Conservation (phyloP, 352 stramenopile species). For the Globisporangium yorkense region DNA sequence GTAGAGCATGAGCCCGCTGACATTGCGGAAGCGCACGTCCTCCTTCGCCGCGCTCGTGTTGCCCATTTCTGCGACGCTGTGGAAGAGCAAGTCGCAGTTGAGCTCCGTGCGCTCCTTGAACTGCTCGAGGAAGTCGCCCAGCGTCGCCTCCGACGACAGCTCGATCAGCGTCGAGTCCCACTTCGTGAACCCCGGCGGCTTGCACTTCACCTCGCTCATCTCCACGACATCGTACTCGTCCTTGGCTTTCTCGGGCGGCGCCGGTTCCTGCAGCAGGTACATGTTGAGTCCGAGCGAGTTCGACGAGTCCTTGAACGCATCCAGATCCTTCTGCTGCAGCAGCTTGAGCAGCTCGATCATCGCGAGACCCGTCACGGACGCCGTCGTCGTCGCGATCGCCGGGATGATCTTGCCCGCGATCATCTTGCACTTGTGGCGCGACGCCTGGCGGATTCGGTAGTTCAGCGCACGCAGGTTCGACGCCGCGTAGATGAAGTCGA, state of each 20-base stretch:
- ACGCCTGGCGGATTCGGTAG: slow-evolving; percentile 80
- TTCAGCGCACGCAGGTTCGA: slow-evolving; percentile 95
- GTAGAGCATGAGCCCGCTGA: slow-evolving; percentile 84
- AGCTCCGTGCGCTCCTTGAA: slow-evolving; percentile 72
- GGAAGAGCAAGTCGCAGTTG: slow-evolving; percentile 81
- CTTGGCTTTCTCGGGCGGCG: slow-evolving; percentile 77
- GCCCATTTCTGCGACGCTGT: slow-evolving; percentile 67
- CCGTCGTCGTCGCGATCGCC: slow-evolving; percentile 99
- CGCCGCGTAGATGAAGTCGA: slow-evolving; percentile 97
- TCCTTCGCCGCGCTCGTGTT: slow-evolving; percentile 47
- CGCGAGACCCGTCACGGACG: slow-evolving; percentile 97
- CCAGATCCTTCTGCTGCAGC: slow-evolving; percentile 84
- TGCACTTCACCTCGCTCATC: slow-evolving; percentile 86
- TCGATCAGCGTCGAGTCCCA: slow-evolving; percentile 87
- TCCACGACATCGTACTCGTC: slow-evolving; percentile 90
- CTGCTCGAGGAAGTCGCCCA: slow-evolving; percentile 57
- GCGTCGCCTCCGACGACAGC: slow-evolving; percentile 53
- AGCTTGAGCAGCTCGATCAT: slow-evolving; percentile 90
- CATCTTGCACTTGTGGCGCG: slow-evolving; percentile 94
- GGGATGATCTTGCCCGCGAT: slow-evolving; percentile 99
- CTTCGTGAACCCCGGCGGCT: slow-evolving; percentile 87
- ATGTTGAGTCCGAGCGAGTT: slow-evolving; percentile 91
- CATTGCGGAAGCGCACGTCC: slow-evolving; percentile 50
- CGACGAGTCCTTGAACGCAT: slow-evolving; percentile 89
- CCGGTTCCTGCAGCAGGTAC: slow-evolving; percentile 90